A percentile compares a stretch with the other conserved stretches of the same genome.
phyloP scores from a whole-genome alignment of 306 rosid genomes.

The Vigna reflexopilosa region DNA sequence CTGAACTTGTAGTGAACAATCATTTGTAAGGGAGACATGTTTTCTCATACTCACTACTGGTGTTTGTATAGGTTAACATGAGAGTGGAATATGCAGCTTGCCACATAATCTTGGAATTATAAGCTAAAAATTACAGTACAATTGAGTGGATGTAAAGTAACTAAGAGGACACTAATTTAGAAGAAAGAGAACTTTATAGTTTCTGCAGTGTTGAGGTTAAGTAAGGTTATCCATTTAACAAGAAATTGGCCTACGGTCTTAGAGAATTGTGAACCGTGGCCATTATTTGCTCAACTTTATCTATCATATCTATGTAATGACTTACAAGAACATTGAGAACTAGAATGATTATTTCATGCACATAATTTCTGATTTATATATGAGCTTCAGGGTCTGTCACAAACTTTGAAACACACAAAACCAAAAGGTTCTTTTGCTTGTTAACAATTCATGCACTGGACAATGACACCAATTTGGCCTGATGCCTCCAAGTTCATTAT shows the following conservation, averaged over 20 bases:
- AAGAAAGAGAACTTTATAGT: slow-evolving; percentile 26
- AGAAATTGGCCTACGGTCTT: neutral
- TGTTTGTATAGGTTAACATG: neutral
- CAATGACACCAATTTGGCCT: neutral
- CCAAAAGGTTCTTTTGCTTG: neutral
- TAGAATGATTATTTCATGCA: neutral
- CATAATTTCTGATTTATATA: neutral
- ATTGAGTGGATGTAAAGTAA: slow-evolving; percentile 15
- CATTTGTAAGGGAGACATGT: slow-evolving; percentile 35
- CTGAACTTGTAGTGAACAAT: slow-evolving; percentile 20
- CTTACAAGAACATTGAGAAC: slow-evolving; percentile 1
- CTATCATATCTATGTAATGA: neutral
- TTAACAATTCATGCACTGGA: neutral
- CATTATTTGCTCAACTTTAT: neutral
- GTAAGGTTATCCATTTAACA: neutral
- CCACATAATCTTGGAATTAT: slow-evolving; percentile 16
- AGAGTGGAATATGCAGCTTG: slow-evolving; percentile 2
- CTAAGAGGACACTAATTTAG: neutral
- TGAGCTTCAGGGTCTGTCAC: neutral
- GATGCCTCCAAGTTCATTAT: neutral
- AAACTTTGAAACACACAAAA: neutral
- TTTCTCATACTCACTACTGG: slow-evolving; percentile 30
- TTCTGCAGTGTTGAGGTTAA: neutral
- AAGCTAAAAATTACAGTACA: neutral
- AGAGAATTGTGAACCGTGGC: neutral